Evolutionary conservation across 2,329 filamentous ascomycete genomes (phyloP), one percentile per base, ranked within the genome.

Genomic region (Clonostachys solani): DNA sequence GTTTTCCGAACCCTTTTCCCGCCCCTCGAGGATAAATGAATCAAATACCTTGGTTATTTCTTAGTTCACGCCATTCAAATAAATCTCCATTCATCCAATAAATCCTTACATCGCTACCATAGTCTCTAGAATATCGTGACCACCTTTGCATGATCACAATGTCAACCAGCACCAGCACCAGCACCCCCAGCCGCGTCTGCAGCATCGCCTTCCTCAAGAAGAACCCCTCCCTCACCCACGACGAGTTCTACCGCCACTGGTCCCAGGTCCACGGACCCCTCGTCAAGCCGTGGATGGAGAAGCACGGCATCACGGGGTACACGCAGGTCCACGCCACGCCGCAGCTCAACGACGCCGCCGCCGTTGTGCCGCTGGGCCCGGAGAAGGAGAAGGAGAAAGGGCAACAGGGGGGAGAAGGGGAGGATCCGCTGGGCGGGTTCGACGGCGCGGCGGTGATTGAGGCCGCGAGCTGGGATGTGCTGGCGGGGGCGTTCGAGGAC

Each of bases 211-310:
- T 56, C 50, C 56, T 62, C 45, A 57, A 54, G 43, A 58, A 61
- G 16, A 57, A 60, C 19, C 58, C 54, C n/a, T 49, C 52, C 36
- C 48, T 64, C 18, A 60, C 57, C 7, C 56, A 47, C 17, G 59
- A 53, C 12, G 50, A 63, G 43, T 65, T 66, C 53, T 64, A 64
- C 56, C 48, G 59, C 42, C 62, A 64, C 51, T 67, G 63, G 63
- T 47, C 61, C 45, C 52, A 60, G 12, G 50, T 61, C 6, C 62
- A 66, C 48, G 62, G 54, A 5, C 56, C 57, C 5, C 61, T 65
- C 33, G 61, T 65, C 13, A 54, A 54, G 45, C 59, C 63, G 1
- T 66, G 63, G 63, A 59, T 59, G 12, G 48, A 59, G 49, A 62
- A 64, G 50, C 58, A 65, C 48, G 61, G 61, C 5, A 56, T 66